These are phyloP conservation scores for Phoenix roebelenii DNA, from an alignment of 176 grass and related monocot genomes.

Conservation along the genomic window DNA sequence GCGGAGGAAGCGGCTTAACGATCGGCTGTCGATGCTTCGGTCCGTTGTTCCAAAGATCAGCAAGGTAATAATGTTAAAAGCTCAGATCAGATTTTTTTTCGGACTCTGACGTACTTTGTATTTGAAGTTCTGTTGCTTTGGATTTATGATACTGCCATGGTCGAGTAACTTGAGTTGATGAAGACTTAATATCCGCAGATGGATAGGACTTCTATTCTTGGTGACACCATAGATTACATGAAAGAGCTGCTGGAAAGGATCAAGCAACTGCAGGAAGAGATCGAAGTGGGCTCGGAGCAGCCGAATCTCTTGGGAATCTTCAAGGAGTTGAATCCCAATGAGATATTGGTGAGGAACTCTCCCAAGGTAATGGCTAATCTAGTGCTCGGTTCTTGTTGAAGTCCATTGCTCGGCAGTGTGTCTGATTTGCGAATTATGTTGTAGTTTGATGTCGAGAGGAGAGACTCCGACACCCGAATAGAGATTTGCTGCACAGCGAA, in stretches of 20 bases:
- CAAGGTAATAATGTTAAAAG: conserved; percentile 36
- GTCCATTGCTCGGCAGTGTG: no score
- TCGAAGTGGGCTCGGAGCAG: conserved; percentile 23
- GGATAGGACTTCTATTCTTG: conserved; percentile 94
- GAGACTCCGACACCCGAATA: conserved; percentile 63
- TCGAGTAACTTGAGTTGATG: background rate
- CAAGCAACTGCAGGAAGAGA: conserved; percentile 64
- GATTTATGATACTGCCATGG: no score
- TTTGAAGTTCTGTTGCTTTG: no score
- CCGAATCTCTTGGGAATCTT: conserved; percentile 57
- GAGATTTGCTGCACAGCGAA: conserved; percentile 89
- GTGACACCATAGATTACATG: conserved; percentile 99
- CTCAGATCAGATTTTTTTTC: no score
- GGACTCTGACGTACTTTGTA: no score
- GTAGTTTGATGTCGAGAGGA: conserved; percentile 82
- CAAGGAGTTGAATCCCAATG: conserved; percentile 59
- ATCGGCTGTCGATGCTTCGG: conserved; percentile 95
- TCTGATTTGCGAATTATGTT: background rate
- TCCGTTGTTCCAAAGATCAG: conserved; percentile 99
- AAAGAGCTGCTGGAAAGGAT: conserved; percentile 96
- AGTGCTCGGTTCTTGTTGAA: no score
- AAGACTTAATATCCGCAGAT: conserved; percentile 35
- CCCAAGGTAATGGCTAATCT: conserved; percentile 35
- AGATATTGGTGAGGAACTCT: conserved; percentile 77
- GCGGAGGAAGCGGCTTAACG: conserved; percentile 90